Conservation (phyloP, 768 basidiomycete genomes). For the Leccinum boreale region DNA sequence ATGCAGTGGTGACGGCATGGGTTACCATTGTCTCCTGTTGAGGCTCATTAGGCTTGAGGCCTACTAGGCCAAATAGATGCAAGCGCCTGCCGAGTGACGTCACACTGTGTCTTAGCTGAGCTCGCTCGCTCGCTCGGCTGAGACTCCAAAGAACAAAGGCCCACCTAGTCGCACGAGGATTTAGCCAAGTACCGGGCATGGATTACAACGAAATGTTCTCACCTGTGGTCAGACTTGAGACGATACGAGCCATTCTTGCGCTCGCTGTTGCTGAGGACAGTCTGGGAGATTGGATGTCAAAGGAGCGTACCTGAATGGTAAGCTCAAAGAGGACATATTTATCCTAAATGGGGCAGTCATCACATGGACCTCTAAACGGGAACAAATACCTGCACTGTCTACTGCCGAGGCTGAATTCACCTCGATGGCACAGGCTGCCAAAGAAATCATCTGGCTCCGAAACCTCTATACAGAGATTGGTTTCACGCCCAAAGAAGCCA, state of each 20-base stretch:
- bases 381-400: neutral
- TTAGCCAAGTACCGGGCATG: neutral
- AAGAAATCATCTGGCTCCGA: neutral
- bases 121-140: too few species aligned
- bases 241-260: neutral
- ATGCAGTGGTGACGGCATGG: too few species aligned
- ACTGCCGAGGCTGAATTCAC: neutral
- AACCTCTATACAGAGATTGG: neutral
- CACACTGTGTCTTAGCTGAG: too few species aligned
- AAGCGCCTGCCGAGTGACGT: too few species aligned
- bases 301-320: neutral
- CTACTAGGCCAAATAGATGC: too few species aligned
- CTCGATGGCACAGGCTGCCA: neutral
- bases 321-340: neutral
- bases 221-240: neutral
- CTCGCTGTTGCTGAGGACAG: neutral
- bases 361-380: neutral
- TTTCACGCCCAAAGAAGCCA: neutral
- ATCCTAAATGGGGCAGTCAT: neutral
- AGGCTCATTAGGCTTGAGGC: too few species aligned
- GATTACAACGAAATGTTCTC: neutral
- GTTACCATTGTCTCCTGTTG: too few species aligned
- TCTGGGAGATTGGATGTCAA: neutral
- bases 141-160: too few species aligned
- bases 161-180: too few species aligned